Evolutionary conservation across 306 rosid species (phyloP), one percentile per base, ranked within the genome.

Genomic region (Abrus precatorius): DNA sequence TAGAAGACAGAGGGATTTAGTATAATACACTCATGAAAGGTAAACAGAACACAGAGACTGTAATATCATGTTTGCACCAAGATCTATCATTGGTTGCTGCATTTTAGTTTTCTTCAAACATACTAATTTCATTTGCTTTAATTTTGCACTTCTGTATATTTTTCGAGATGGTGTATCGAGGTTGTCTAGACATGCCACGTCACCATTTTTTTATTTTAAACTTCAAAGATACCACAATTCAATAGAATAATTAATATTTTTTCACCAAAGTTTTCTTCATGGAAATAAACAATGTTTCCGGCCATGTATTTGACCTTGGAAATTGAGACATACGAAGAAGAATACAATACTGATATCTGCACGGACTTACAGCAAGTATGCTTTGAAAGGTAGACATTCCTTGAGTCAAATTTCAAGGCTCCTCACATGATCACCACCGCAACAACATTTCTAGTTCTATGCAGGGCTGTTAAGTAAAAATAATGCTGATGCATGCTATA

Each of bases 321-420:
- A 80, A 28, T 29, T 7, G 65, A 49, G 56, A 41, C 65, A 49
- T 7, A 14, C 10, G 20, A 6, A 79, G 14, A 69, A 57, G 47
- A 54, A 13, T 30, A 54, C 20, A 65, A 11, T 20, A 50, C 1
- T 44, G 41, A 48, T 0, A 4, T 50, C 53, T 41, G 62, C 55
- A 32, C 11, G 70, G 49, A 34, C 78, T 63, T 10, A 45, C 72
- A 73, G 55, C 32, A 63, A 72, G 74, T 64, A 54, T 62, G 80
- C 86, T 87, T 87, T 69, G 74, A 36, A 40, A 36, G 48, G 68
- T 82, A 79, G 89, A 68, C 63, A 87, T 82, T 62, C 78, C 53
- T 14, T 13, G 78, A 67, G 85, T 85, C 91, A 80, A 87, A 75
- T 55, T 82, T 65, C 43, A 59, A 81, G 69, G 29, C 57, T 80